These are phyloP conservation scores for Fusarium udum DNA, from an alignment of 2,329 filamentous ascomycete genomes.

Conservation along the genomic window DNA sequence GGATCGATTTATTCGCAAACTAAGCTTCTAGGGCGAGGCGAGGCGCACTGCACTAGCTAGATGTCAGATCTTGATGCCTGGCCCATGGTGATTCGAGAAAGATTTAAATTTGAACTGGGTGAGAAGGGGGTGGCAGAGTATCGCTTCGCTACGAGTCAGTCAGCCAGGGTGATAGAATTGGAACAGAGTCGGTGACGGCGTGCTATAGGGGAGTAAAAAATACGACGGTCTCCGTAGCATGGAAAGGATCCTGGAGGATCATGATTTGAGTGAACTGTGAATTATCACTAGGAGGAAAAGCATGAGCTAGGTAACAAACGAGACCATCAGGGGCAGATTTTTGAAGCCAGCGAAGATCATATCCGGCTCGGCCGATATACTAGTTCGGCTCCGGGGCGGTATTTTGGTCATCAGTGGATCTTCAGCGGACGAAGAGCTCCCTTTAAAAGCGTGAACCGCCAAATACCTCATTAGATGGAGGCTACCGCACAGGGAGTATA, in stretches of 20 bases:
- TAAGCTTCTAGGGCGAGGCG: conserved; percentile 6
- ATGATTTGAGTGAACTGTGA: conserved; percentile 8
- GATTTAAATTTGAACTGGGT: conserved; percentile 11
- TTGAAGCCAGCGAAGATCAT: not conserved
- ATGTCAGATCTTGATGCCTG: conserved; percentile 18
- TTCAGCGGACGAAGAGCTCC: conserved; percentile 15
- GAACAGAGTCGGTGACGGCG: not conserved
- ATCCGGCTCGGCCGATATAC: conserved; percentile 18
- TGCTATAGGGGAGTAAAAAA: not conserved
- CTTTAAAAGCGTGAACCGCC: not conserved
- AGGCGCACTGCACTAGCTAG: conserved; percentile 6
- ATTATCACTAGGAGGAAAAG: conserved; percentile 4
- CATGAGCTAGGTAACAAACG: conserved; percentile 6
- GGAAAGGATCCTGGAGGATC: not conserved
- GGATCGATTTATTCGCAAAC: not conserved
- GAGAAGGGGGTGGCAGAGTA: conserved; percentile 16
- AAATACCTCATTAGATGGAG: not conserved
- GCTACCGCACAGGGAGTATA: not conserved
- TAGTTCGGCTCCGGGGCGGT: conserved; percentile 15
- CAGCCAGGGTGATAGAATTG: not conserved
- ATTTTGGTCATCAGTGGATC: not conserved
- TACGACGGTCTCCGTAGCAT: not conserved
- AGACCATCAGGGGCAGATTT: conserved; percentile 9
- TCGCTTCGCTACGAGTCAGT: conserved; percentile 15
- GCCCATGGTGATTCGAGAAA: conserved; percentile 7